These are phyloP conservation scores for Eutrema japonicum DNA, from an alignment of 345 rosid species.

Conservation along the genomic window DNA sequence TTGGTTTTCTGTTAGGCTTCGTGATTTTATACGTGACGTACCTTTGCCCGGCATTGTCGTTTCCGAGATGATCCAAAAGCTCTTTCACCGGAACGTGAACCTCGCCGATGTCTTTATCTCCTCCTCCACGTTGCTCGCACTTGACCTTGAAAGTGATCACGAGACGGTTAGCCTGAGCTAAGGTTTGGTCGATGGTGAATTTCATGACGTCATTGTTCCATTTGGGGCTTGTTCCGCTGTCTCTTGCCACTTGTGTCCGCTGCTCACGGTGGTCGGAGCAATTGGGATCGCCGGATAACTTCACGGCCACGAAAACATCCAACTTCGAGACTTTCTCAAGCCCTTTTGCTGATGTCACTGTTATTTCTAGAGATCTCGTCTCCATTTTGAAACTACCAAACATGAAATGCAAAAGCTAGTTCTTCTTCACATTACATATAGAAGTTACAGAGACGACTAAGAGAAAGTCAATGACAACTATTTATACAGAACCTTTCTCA, in stretches of 20 bases:
- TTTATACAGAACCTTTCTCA: neutral
- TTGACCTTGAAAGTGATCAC: conserved; percentile 44
- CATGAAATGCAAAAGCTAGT: conserved; percentile 16
- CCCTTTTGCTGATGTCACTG: conserved; percentile 35
- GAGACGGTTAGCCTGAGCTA: conserved; percentile 42
- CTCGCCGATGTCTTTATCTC: conserved; percentile 42
- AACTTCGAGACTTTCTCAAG: conserved; percentile 27
- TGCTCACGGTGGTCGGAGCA: conserved; percentile 35
- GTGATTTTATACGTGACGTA: conserved; percentile 39
- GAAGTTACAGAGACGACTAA: conserved; percentile 32
- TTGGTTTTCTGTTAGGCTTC: conserved; percentile 30
- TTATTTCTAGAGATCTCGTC: conserved; percentile 35
- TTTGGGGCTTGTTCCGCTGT: conserved; percentile 38
- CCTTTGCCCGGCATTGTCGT: conserved; percentile 41
- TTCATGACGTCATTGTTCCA: conserved; percentile 19
- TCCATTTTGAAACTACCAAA: conserved; percentile 17
- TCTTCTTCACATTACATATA: conserved; percentile 26
- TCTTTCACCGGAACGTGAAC: conserved; percentile 41
- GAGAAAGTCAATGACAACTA: conserved; percentile 34
- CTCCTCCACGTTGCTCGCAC: conserved; percentile 27
- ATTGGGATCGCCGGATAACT: conserved; percentile 42
- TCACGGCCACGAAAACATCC: conserved; percentile 36
- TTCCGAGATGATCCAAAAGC: conserved; percentile 44
- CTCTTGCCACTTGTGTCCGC: conserved; percentile 34
- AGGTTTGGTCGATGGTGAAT: conserved; percentile 35